Percentiles rank a stretch among this genome's conserved stretches.
These are phyloP conservation scores for Penicillium sp. DNA, from an alignment of 2,329 filamentous ascomycete species.

Conservation along the genomic window DNA sequence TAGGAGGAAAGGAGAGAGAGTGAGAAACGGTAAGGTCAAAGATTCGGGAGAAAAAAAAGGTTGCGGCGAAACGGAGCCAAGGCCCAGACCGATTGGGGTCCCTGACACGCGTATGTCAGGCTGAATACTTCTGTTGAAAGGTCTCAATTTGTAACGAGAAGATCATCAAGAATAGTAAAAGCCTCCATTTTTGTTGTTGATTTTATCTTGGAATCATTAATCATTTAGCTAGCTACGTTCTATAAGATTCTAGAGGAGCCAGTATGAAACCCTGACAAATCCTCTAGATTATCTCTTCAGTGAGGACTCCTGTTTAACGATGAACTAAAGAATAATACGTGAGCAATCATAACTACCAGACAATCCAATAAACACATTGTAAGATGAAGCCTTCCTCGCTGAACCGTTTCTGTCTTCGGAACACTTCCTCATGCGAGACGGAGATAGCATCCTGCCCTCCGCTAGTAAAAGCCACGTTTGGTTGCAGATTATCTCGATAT, in stretches of 20 bases:
- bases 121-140: slow-evolving; percentile 3
- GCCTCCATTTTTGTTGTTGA: neutral
- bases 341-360: neutral
- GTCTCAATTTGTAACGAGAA: neutral
- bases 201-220: neutral
- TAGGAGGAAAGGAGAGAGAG: slow-evolving; percentile 2
- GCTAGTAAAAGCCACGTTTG: neutral
- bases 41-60: slow-evolving; percentile 15
- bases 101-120: neutral
- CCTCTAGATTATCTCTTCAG: neutral
- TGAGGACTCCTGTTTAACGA: neutral
- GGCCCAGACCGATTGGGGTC: slow-evolving; percentile 19
- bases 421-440: neutral
- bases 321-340: neutral
- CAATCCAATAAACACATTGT: neutral
- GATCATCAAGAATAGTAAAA: neutral
- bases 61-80: slow-evolving; percentile 28
- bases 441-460: neutral
- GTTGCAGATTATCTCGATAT: neutral
- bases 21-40: slow-evolving; percentile 26
- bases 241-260: neutral
- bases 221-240: neutral
- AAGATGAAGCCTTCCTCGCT: neutral
- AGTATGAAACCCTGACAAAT: neutral
- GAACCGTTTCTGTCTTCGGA: neutral